Evolutionary conservation across 257 asterid species (phyloP), one percentile per base, ranked within the genome.

Genomic region (Nicotiana attenuata): DNA sequence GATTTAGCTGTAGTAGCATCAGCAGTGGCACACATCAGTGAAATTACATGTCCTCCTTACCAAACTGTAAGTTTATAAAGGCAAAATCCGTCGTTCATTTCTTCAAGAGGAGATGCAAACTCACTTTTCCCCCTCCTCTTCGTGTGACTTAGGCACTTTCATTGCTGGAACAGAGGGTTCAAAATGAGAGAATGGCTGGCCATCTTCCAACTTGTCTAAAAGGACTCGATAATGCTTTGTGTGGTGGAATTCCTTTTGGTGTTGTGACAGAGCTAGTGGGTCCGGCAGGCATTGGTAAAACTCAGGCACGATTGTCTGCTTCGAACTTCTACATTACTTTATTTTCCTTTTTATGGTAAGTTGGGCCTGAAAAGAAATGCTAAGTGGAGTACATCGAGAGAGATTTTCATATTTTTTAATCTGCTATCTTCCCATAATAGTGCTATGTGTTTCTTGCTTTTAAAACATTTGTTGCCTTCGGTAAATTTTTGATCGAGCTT

Each of bases 221-320:
- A 87, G 97, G 98, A 66, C 91, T 94, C 16, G 98, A 94, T 84
- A 87, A 85, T 41, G 95, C 94, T 33, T 88, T 94, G 45, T 92
- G 92, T 78, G 98, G 98, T 52, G 98, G 98, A 84, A 88, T 94
- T 84, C 98, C 97, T 59, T 94, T 92, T 89, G 98, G 97, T 3
- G 90, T 92, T 33, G 92, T 94, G 47, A 94, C 98, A 61, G 97
- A 94, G 89, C 78, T 94, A 82, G 98, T 94, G 77, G 98, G 98
- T 82, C 98, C 98, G 55, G 93, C 98, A 15, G 98, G 98, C 81
- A 91, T 94, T 59, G 98, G 98, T 81, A 94, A 92, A 90, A 94
- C 97, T 76, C 98, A 92, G 90, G 98, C 90, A 86, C 3, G 85
- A 76, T 33, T 20, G 15, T 45, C 22, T 65, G 65, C 14, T 65